Conservation (phyloP, 2,329 filamentous ascomycete genomes). For the Cryoendolithus antarcticus region DNA sequence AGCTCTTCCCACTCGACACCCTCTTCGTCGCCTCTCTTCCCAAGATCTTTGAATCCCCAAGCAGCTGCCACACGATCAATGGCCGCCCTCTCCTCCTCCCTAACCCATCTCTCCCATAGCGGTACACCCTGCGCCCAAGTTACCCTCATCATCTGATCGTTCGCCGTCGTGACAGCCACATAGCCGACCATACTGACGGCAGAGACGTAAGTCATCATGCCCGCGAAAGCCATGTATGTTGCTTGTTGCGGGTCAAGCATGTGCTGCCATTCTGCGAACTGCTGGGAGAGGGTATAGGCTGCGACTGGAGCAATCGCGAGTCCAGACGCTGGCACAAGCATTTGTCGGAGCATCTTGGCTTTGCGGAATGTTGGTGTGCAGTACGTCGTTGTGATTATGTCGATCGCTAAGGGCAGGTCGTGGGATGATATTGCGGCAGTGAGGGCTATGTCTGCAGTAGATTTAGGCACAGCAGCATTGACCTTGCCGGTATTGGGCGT, state of each 20-base stretch:
- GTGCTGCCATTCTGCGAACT: constrained; percentile 53
- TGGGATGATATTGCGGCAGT: constrained; percentile 67
- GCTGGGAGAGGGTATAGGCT: constrained; percentile 57
- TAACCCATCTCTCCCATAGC: constrained; percentile 68
- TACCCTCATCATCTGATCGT: constrained; percentile 90
- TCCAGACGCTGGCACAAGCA: constrained; percentile 46
- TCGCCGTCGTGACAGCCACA: constrained; percentile 72
- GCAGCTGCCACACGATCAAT: constrained; percentile 74
- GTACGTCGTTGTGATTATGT: constrained; percentile 60
- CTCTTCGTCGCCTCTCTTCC: constrained; percentile 76
- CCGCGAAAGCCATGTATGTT: constrained; percentile 66
- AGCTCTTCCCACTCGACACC: constrained; percentile 81
- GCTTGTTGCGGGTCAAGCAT: constrained; percentile 67
- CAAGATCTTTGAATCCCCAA: constrained; percentile 80
- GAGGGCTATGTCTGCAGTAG: constrained; percentile 60
- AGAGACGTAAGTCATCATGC: constrained; percentile 69
- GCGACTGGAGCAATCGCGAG: constrained; percentile 50
- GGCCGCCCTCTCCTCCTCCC: constrained; percentile 80
- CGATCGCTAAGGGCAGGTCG: constrained; percentile 65
- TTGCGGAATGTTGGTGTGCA: constrained; percentile 53
- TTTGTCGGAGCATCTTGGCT: constrained; percentile 54
- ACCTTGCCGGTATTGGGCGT: constrained; percentile 52
- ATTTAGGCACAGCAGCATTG: constrained; percentile 54
- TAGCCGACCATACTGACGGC: constrained; percentile 73
- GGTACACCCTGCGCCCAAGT: constrained; percentile 79